Base-by-base conservation (phyloP, 202 grass and related monocot genomes). In the Panicum virgatum region DNA sequence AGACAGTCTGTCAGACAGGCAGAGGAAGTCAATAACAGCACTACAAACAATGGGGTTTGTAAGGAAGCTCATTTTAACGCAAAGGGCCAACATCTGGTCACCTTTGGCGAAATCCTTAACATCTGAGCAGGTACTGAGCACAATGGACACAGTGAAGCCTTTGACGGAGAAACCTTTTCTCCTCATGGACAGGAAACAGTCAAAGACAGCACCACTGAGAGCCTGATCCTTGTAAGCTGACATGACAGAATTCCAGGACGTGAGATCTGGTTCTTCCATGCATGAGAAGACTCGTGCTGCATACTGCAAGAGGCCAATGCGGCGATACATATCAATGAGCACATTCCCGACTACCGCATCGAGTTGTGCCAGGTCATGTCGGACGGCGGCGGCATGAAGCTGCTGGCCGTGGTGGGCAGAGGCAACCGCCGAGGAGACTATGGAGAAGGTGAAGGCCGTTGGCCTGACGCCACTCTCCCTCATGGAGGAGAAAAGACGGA, bases 401-500 rank as follows among this genome's bases (percentile, higher is more conserved):
- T 91, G 73, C 64, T 83, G 75, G 3, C 84, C 88, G 13, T 88
- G 88, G 12, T 29, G 37, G 36, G n/a, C 72, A 54, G 59, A 83
- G 68, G 34, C 83, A 29, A 97, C 51, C 0, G 66, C 80, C 0
- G 87, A 75, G 2, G 89, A 88, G 20, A 87, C 3, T 8, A 95
- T 93, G 44, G 96, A 98, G 64, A 98, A 88, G 40, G 96, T 98
- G 82, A 91, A 95, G 58, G 62, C 84, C 27, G 82, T 98, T 62
- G 86, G 84, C 76, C 53, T 65, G 13, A 93, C 81, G 13, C 90
- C 88, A 14, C 76, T 32, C 62, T 77, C 84, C 54, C 72, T 77
- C 96, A 98, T 98, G 32, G 9, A 9, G 63, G 27, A 81, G 4
- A 76, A 59, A 36, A 84, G 40, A 30, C 9, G 7, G 67, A 88